A percentile compares a stretch with the other conserved stretches of the same genome.
These are phyloP conservation scores for Trichosanthes truncata DNA, from an alignment of 306 rosid genomes.

Conservation along the genomic window DNA sequence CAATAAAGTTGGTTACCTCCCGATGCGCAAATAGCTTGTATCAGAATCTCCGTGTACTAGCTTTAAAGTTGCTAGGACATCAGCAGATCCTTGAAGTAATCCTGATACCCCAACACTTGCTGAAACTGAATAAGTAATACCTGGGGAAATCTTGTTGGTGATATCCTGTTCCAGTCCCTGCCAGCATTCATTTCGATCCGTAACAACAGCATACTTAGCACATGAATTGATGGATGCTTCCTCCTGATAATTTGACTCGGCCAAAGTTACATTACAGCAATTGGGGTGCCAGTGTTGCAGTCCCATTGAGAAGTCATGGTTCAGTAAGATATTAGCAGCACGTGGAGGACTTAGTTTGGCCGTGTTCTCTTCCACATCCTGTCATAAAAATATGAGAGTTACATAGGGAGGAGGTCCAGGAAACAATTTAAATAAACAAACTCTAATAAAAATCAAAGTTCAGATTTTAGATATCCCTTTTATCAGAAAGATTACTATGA, in stretches of 20 bases:
- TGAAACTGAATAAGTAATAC: conserved; percentile 51
- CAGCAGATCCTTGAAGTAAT: conserved; percentile 38
- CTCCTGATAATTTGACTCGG: conserved; percentile 26
- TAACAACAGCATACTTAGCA: conserved; percentile 49
- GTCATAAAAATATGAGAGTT: conserved; percentile 18
- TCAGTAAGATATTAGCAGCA: conserved; percentile 47
- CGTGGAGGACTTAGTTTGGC: conserved; percentile 21
- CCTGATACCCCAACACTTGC: conserved; percentile 79
- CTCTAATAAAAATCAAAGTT: neutral
- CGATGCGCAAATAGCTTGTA: conserved; percentile 53
- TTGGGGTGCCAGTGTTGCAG: conserved; percentile 70
- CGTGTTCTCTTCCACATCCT: conserved; percentile 30
- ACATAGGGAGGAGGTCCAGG: neutral
- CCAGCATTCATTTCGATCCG: conserved; percentile 71
- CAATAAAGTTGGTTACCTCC: conserved; percentile 40
- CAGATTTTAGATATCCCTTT: neutral
- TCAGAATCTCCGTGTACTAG: conserved; percentile 44
- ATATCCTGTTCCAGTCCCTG: conserved; percentile 95
- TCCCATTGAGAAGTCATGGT: conserved; percentile 76
- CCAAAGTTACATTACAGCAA: conserved; percentile 49
- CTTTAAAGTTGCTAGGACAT: conserved; percentile 78
- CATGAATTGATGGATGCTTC: conserved; percentile 15
- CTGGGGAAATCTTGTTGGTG: conserved; percentile 39
- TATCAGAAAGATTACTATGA: neutral
- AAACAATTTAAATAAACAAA: neutral